phyloP scores from a whole-genome alignment of 106 monocot genomes.

The Apostasia shenzhenica region DNA sequence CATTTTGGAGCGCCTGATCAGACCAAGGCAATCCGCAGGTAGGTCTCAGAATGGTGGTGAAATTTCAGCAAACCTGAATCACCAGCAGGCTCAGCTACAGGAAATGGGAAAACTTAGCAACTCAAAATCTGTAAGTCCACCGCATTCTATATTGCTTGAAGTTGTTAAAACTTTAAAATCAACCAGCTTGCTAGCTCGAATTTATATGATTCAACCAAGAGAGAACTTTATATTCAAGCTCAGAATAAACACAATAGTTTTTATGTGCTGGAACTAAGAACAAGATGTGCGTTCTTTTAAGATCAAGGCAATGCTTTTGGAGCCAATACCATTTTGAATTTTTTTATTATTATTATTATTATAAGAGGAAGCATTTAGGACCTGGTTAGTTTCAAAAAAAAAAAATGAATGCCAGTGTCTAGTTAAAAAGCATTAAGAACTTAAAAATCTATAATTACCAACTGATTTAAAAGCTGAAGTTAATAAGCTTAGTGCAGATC shows the following conservation, averaged over 20 bases:
- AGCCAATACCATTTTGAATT: too few relatives aligned
- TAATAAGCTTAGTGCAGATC: too few relatives aligned
- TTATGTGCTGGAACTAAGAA: not conserved
- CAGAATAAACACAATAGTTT: not conserved
- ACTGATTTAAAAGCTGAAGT: too few relatives aligned
- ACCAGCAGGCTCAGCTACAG: slow-evolving; percentile 15
- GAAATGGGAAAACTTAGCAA: slow-evolving; percentile 28
- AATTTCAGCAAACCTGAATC: slow-evolving; percentile 8
- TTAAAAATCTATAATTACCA: too few relatives aligned
- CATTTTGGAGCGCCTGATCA: slow-evolving; percentile 73
- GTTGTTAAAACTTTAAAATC: not conserved
- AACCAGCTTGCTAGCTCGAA: not conserved
- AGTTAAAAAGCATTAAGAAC: too few relatives aligned
- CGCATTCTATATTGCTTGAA: not conserved
- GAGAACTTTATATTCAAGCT: not conserved
- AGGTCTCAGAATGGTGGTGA: not conserved
- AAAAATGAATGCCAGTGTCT: too few relatives aligned
- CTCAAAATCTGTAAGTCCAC: slow-evolving; percentile 32
- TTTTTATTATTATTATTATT: too few relatives aligned
- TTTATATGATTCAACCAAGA: not conserved
- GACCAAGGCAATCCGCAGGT: slow-evolving; percentile 25
- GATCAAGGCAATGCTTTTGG: too few relatives aligned
- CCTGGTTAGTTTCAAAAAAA: too few relatives aligned
- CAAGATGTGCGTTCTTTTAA: too few relatives aligned
- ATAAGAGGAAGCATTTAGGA: too few relatives aligned